These are phyloP conservation scores for Suillus clintonianus DNA, from an alignment of 768 basidiomycete species.

Conservation along the genomic window DNA sequence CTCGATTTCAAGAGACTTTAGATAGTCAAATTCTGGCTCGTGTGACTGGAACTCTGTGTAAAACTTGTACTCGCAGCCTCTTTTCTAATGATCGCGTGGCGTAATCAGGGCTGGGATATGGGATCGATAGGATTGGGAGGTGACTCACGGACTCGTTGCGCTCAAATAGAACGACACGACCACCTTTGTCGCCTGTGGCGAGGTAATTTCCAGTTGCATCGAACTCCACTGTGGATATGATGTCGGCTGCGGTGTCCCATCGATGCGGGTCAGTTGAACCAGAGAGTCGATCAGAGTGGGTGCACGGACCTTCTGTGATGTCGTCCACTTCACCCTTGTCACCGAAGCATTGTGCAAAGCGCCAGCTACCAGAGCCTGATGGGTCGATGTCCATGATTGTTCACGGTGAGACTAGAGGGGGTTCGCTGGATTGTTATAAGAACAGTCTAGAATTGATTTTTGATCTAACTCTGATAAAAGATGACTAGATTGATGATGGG, in stretches of 20 bases:
- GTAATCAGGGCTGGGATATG: slow-evolving; percentile 30
- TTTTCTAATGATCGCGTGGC: slow-evolving; percentile 70
- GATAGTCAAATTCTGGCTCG: slow-evolving; percentile 99
- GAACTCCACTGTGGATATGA: slow-evolving; percentile 99
- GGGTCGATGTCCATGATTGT: slow-evolving; percentile 81
- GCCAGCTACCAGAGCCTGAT: slow-evolving; percentile 86
- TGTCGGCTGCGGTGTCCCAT: slow-evolving; percentile 72
- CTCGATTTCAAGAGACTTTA: slow-evolving; percentile 99
- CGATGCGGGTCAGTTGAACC: slow-evolving; percentile 14
- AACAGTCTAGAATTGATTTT: slow-evolving; percentile 3
- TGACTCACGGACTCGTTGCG: slow-evolving; percentile 89
- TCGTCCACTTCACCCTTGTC: slow-evolving; percentile 99
- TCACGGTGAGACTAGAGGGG: slow-evolving; percentile 19
- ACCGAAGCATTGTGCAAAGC: slow-evolving; percentile 99
- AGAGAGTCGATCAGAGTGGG: slow-evolving; percentile 21
- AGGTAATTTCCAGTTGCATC: slow-evolving; percentile 99
- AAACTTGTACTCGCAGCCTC: slow-evolving; percentile 99
- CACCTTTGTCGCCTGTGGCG: slow-evolving; percentile 99
- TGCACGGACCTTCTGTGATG: slow-evolving; percentile 89
- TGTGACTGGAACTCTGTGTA: slow-evolving; percentile 99
- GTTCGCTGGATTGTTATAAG: not conserved
- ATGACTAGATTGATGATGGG: not conserved
- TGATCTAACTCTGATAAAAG: slow-evolving; percentile 10
- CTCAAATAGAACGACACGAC: slow-evolving; percentile 97
- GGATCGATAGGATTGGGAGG: slow-evolving; percentile 7